Conservation (phyloP, 345 rosid species). For the Ceriops tagal region DNA sequence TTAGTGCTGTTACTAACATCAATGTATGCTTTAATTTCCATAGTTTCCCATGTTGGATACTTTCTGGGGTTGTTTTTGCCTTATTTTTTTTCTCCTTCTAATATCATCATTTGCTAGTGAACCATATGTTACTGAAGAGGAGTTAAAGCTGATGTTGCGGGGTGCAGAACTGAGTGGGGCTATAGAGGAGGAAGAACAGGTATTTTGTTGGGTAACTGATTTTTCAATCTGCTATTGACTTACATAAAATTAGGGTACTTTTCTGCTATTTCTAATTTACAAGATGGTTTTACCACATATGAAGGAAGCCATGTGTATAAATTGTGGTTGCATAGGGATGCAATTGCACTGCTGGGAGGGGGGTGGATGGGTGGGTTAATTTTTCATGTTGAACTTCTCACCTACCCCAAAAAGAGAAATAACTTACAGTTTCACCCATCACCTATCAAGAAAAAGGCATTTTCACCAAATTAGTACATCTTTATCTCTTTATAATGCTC, state of each 20-base stretch:
- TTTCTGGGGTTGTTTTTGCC: slow-evolving; percentile 1
- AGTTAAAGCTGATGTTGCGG: slow-evolving; percentile 87
- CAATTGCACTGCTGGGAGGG: too few species aligned
- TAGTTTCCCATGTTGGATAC: neutral
- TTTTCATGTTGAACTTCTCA: too few species aligned
- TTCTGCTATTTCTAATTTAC: too few species aligned
- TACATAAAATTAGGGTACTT: too few species aligned
- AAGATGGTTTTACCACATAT: too few species aligned
- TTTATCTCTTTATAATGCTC: neutral
- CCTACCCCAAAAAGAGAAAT: too few species aligned
- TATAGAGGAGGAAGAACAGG: slow-evolving; percentile 99
- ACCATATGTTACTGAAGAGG: slow-evolving; percentile 96
- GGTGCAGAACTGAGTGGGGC: slow-evolving; percentile 98
- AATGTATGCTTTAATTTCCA: neutral
- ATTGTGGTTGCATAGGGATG: too few species aligned
- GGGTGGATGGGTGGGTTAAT: too few species aligned
- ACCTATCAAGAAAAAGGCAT: too few species aligned
- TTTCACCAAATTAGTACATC: neutral
- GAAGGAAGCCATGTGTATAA: too few species aligned
- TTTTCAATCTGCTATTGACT: too few species aligned
- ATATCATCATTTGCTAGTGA: slow-evolving; percentile 41
- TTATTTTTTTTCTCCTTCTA: slow-evolving; percentile 5
- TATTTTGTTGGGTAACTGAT: slow-evolving; percentile 1
- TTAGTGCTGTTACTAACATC: neutral
- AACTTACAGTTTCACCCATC: too few species aligned